A percentile compares a stretch with the other conserved stretches of the same genome.
Conservation (phyloP, 169 alveolate genomes). For the Cryptosporidium muris region DNA sequence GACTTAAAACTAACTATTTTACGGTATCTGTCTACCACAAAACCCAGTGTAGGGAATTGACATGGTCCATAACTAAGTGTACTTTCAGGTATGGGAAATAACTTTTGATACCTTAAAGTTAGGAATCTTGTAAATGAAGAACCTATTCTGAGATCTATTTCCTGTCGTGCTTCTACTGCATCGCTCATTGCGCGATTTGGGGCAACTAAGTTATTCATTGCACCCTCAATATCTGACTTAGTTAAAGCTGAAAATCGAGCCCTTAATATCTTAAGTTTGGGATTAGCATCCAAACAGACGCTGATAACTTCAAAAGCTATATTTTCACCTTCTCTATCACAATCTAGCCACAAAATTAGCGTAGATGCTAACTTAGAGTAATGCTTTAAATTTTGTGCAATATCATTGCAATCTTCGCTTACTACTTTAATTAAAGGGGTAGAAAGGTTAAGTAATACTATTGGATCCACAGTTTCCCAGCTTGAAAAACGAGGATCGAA, state of each 20-base stretch:
- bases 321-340: constrained; percentile 97
- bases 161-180: constrained; percentile 92
- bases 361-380: constrained; percentile 65
- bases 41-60: constrained; percentile 98
- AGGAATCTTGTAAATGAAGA: constrained; percentile 93
- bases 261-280: constrained; percentile 80
- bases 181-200: constrained; percentile 89
- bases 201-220: constrained; percentile 81
- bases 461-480: constrained; percentile 77
- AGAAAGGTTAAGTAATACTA: constrained; percentile 73
- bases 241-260: constrained; percentile 95
- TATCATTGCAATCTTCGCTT: constrained; percentile 80
- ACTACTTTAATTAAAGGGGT: constrained; percentile 79
- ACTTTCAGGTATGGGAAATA: constrained; percentile 41
- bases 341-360: constrained; percentile 91
- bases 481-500: constrained; percentile 78
- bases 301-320: constrained; percentile 93
- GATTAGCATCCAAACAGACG: constrained; percentile 76
- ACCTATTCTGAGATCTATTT: constrained; percentile 93
- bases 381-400: constrained; percentile 78
- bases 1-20: constrained; percentile 88
- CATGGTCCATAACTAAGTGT: constrained; percentile 97
- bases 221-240: constrained; percentile 83
- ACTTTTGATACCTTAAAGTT: constrained; percentile 82
- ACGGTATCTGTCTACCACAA: constrained; percentile 92